phyloP scores from a whole-genome alignment of 306 rosid species.

The Sphenostylis stenocarpa region DNA sequence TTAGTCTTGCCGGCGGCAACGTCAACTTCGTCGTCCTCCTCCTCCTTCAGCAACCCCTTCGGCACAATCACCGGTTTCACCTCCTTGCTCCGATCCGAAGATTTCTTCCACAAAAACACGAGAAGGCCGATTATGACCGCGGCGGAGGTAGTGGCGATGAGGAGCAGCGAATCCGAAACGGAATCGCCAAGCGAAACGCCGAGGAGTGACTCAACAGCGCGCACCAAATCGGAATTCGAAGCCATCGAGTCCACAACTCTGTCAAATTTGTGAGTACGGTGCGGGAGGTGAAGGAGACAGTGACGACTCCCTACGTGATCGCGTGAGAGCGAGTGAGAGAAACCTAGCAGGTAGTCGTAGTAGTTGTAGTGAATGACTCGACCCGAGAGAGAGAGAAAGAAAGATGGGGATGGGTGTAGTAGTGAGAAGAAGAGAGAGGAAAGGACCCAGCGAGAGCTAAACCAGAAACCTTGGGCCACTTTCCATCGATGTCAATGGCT shows the following conservation, averaged over 20 bases:
- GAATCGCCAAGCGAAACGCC: conserved; percentile 74
- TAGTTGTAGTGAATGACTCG: background rate
- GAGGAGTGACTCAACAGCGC: conserved; percentile 53
- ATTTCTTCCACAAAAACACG: conserved; percentile 64
- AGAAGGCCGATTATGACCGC: conserved; percentile 67
- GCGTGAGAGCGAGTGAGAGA: background rate
- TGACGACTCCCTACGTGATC: background rate
- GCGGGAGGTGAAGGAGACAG: background rate
- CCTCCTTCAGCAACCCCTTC: conserved; percentile 42
- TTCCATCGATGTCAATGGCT: background rate
- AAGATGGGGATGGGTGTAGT: background rate
- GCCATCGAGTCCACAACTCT: conserved; percentile 39
- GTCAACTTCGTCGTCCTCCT: conserved; percentile 66
- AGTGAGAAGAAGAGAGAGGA: background rate
- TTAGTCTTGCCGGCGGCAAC: conserved; percentile 57
- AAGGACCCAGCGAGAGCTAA: background rate
- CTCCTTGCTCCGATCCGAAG: conserved; percentile 66
- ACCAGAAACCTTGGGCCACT: background rate
- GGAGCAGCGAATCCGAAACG: conserved; percentile 55
- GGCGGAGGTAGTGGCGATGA: conserved; percentile 57
- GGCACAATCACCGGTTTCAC: conserved; percentile 63
- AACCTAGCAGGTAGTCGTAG: background rate
- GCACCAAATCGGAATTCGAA: conserved; percentile 64
- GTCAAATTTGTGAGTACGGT: conserved; percentile 15
- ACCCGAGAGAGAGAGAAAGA: background rate